Evolutionary conservation across 495 filamentous ascomycete species (phyloP).

Genomic region (Neurospora pannonica): DNA sequence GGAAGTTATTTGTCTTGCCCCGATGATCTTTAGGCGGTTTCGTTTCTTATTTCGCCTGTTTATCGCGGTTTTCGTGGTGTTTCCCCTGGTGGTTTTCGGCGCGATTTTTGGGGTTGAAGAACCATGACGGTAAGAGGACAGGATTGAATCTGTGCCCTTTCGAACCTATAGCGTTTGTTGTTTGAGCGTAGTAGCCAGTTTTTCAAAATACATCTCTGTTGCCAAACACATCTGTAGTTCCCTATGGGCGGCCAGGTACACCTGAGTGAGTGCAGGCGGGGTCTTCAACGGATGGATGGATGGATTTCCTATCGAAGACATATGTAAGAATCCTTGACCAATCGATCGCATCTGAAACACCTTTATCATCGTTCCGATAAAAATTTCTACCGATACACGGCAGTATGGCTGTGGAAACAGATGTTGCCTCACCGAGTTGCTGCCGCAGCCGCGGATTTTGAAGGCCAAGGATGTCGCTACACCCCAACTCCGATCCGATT

Average conservation of each 20-base stretch:
- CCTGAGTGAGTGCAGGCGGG: too few species aligned
- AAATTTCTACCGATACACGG: too few species aligned
- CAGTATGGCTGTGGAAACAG: too few species aligned
- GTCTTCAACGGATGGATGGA: too few species aligned
- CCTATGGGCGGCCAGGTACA: too few species aligned
- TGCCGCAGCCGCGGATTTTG: background rate
- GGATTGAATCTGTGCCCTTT: background rate
- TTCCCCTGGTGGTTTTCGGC: background rate
- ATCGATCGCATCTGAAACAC: too few species aligned
- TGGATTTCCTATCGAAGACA: too few species aligned
- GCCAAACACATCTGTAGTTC: too few species aligned
- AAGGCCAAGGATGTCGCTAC: background rate
- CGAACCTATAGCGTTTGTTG: background rate
- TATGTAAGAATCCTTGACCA: too few species aligned
- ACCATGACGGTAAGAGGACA: background rate
- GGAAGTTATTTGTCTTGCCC: background rate
- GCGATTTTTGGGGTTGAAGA: background rate
- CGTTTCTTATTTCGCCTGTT: background rate
- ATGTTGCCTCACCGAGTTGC: background rate
- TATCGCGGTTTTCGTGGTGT: background rate
- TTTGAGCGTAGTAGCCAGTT: background rate
- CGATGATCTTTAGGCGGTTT: background rate
- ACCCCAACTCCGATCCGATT: background rate
- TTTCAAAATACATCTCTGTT: background rate
- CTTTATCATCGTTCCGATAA: too few species aligned